A percentile compares a stretch with the other conserved stretches of the same genome.
Conservation (phyloP, 2,329 filamentous ascomycete genomes). For the Pyrenochaeta sp. region DNA sequence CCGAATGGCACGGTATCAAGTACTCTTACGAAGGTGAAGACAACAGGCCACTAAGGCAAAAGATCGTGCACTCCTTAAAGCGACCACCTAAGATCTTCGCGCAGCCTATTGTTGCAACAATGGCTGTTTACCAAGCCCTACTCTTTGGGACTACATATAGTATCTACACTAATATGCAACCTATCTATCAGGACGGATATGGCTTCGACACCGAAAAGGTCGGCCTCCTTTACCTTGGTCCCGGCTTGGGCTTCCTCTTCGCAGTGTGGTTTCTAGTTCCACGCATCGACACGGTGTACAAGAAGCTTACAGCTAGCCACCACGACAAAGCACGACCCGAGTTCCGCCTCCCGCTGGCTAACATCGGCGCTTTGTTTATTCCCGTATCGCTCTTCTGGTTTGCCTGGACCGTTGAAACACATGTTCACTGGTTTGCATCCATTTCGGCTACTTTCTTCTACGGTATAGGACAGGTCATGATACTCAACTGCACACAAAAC, state of each 20-base stretch:
- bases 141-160: conserved; percentile 59
- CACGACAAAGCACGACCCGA: conserved; percentile 53
- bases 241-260: conserved; percentile 55
- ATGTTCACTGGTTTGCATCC: conserved; percentile 53
- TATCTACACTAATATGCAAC: conserved; percentile 59
- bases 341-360: conserved; percentile 56
- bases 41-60: conserved; percentile 45
- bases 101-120: conserved; percentile 57
- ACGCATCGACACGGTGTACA: conserved; percentile 59
- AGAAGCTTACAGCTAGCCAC: conserved; percentile 52
- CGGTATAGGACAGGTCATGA: conserved; percentile 62
- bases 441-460: conserved; percentile 58
- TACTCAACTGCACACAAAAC: conserved; percentile 63
- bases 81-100: conserved; percentile 54
- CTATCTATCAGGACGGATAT: conserved; percentile 55
- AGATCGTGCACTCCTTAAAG: conserved; percentile 49
- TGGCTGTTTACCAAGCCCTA: conserved; percentile 57
- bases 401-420: conserved; percentile 54
- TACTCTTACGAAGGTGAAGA: conserved; percentile 57
- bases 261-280: conserved; percentile 58
- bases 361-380: conserved; percentile 56
- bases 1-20: conserved; percentile 33
- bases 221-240: conserved; percentile 56
- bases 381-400: conserved; percentile 55
- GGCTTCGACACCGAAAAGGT: conserved; percentile 58